phyloP scores from a whole-genome alignment of 257 asterid species.

The Nicotiana otophora region DNA sequence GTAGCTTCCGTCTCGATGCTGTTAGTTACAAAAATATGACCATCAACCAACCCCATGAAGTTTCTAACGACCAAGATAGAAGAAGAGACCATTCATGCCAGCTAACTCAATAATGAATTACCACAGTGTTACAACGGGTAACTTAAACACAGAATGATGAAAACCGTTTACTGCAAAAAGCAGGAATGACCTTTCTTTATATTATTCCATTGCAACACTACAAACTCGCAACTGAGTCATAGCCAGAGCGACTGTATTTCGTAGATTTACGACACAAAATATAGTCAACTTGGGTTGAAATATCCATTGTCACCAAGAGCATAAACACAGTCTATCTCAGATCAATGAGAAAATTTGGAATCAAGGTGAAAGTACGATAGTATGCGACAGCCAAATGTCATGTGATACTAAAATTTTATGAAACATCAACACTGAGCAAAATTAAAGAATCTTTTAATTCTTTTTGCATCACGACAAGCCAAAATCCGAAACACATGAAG shows the following conservation, averaged over 20 bases:
- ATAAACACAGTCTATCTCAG: not conserved
- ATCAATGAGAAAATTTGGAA: not conserved
- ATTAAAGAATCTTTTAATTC: not conserved
- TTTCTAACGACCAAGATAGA: not conserved
- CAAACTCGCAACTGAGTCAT: not conserved
- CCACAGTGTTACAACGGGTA: not conserved
- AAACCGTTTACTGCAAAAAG: not conserved
- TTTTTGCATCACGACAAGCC: not conserved
- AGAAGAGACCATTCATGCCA: not conserved
- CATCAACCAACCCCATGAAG: not conserved
- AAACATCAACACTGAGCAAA: not conserved
- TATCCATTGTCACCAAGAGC: not conserved
- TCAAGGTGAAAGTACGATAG: not conserved
- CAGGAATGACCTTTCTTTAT: not conserved
- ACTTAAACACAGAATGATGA: not conserved
- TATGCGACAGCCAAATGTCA: not conserved
- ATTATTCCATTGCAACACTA: not conserved
- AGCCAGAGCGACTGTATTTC: not conserved
- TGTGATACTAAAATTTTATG: not conserved
- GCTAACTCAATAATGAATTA: not conserved
- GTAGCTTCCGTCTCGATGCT: no score
- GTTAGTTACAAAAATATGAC: not conserved
- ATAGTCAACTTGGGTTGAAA: not conserved
- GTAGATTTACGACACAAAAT: not conserved
- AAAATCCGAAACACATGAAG: no score